Evolutionary conservation across 176 grass and related monocot genomes (phyloP), one percentile per base, ranked within the genome.

Genomic region (Poa annua): DNA sequence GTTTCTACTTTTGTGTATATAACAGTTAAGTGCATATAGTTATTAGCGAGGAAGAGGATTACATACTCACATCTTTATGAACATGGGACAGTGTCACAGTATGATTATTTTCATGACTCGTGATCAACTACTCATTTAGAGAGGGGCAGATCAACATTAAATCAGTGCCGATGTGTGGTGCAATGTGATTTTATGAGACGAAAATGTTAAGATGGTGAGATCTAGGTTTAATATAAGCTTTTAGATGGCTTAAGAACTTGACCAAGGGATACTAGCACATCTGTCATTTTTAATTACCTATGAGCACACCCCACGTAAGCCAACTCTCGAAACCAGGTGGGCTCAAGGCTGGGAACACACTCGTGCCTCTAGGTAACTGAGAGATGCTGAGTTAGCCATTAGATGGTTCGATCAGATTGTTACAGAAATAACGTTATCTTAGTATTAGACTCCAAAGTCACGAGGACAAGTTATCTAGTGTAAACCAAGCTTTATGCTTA

Each of bases 371-470:
- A 73, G 69, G 22, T 24, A 72, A 47, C 39, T 72, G 69, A 68
- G 39, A 1, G 12, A 26, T 12, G 6, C 21, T 44, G 22, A 47
- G 42, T 50, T 50, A 74, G 45, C 70, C 70, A 50, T 74, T 49
- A 74, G 70, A 32, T 36, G 48, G 49, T 48, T 42, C 63, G 29
- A 84, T 71, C 20, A 1, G n/a, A 79, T 72, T 13, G 13, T 78
- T 72, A 76, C 8, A 33, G 35, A 73, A 20, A 39, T 42, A 32
- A 29, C 16, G 21, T 57, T 51, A 21, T 41, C 38, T 39, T 71
- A 61, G 39, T 49, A 85, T 34, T 79, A 78, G 75, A 61, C 48
- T 53, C 12, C n/a, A 73, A 62, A 80, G 56, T 65, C 73, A 79
- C 47, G 65, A 38, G 33, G 29, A 54, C 54, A 74, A 42, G 12